Percentiles rank a stretch among this genome's conserved stretches.
Conservation (phyloP, 495 filamentous ascomycete genomes). For the Chaetomidium leptoderma region DNA sequence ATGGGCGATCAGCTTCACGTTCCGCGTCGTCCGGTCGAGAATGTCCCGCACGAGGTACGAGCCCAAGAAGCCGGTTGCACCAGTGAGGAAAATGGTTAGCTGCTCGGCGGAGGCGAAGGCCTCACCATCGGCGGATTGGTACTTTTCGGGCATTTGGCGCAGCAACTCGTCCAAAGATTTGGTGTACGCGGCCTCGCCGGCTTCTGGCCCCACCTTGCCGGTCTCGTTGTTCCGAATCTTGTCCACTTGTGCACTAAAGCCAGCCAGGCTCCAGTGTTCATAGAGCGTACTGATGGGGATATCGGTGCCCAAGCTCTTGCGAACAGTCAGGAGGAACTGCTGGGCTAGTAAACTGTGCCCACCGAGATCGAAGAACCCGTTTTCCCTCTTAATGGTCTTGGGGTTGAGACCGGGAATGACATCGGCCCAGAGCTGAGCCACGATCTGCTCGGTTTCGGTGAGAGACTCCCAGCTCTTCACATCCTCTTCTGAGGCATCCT, state of each 20-base stretch:
- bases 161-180: slow-evolving; percentile 49
- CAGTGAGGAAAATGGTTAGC: slow-evolving; percentile 75
- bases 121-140: slow-evolving; percentile 35
- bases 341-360: slow-evolving; percentile 87
- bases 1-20: slow-evolving; percentile 66
- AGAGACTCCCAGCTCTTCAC: slow-evolving; percentile 63
- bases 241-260: slow-evolving; percentile 74
- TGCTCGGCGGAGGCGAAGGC: slow-evolving; percentile 31
- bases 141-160: slow-evolving; percentile 34
- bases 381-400: slow-evolving; percentile 59
- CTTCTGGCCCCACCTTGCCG: slow-evolving; percentile 39
- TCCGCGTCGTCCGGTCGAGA: slow-evolving; percentile 54
- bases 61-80: slow-evolving; percentile 88
- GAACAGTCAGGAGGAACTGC: slow-evolving; percentile 66
- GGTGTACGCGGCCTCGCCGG: slow-evolving; percentile 66
- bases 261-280: slow-evolving; percentile 65
- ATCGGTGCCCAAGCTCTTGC: slow-evolving; percentile 60
- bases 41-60: slow-evolving; percentile 75
- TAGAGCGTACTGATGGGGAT: slow-evolving; percentile 76
- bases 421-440: slow-evolving; percentile 39
- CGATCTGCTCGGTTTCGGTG: slow-evolving; percentile 38
- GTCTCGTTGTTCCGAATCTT: slow-evolving; percentile 39
- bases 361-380: slow-evolving; percentile 82
- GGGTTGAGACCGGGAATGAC: slow-evolving; percentile 53
- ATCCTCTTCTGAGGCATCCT: slow-evolving; percentile 59